These are phyloP conservation scores for Pseudocercospora cruenta DNA, from an alignment of 2,329 filamentous ascomycete genomes.

Conservation along the genomic window DNA sequence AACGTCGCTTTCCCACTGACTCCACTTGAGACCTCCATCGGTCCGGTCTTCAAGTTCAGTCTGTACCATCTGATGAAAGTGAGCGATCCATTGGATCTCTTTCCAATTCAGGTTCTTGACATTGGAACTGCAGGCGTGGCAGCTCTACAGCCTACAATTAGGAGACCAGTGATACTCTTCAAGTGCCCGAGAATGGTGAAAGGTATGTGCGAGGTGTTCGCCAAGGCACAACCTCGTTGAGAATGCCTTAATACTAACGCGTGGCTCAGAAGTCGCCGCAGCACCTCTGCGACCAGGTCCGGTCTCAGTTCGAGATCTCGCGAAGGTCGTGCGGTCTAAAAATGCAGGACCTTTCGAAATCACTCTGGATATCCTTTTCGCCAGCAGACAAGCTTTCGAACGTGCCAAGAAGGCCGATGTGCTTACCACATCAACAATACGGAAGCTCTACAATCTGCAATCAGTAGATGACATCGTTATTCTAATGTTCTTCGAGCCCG, in stretches of 20 bases:
- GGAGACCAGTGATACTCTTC: neutral
- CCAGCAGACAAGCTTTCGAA: slow-evolving; percentile 21
- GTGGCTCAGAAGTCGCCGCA: neutral
- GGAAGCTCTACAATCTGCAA: slow-evolving; percentile 35
- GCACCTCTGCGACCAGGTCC: neutral
- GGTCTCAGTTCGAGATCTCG: neutral
- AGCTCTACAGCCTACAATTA: neutral
- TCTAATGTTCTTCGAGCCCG: slow-evolving; percentile 49
- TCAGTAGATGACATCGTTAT: slow-evolving; percentile 39
- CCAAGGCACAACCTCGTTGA: neutral
- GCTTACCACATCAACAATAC: slow-evolving; percentile 37
- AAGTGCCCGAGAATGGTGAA: neutral
- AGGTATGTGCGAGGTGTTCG: neutral
- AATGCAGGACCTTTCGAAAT: slow-evolving; percentile 58
- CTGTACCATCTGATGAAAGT: neutral
- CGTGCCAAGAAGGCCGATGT: slow-evolving; percentile 35
- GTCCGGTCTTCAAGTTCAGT: neutral
- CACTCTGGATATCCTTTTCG: slow-evolving; percentile 58
- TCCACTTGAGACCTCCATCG: neutral
- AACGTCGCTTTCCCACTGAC: neutral
- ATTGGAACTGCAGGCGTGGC: neutral
- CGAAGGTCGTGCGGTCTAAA: slow-evolving; percentile 51
- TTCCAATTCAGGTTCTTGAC: neutral
- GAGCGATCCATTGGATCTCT: neutral
- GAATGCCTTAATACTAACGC: neutral